Evolutionary conservation across 2,329 filamentous ascomycete genomes (phyloP).

Genomic region (Monilinia polystroma): DNA sequence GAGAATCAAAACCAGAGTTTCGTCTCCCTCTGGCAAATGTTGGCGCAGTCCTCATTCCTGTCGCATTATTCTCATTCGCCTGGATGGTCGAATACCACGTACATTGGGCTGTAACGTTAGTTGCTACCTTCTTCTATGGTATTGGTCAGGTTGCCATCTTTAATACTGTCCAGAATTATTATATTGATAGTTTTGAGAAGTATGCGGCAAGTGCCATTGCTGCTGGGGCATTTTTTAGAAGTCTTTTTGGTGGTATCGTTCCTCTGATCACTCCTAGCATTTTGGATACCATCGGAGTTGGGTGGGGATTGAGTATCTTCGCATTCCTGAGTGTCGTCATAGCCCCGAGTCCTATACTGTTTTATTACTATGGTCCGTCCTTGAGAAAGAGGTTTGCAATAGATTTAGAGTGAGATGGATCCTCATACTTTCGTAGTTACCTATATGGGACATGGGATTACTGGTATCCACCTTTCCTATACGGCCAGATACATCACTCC

Average conservation of each 20-base stretch:
- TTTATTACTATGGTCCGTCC: slow-evolving; percentile 48
- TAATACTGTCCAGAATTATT: slow-evolving; percentile 55
- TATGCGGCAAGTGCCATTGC: slow-evolving; percentile 52
- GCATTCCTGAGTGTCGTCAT: slow-evolving; percentile 47
- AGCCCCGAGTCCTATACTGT: slow-evolving; percentile 50
- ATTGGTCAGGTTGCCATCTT: slow-evolving; percentile 54
- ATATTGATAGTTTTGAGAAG: slow-evolving; percentile 52
- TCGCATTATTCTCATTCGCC: slow-evolving; percentile 60
- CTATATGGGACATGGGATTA: neutral
- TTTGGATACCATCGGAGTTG: slow-evolving; percentile 48
- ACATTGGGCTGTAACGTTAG: slow-evolving; percentile 57
- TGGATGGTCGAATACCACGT: slow-evolving; percentile 55
- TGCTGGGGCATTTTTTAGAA: slow-evolving; percentile 49
- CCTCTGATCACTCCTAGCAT: slow-evolving; percentile 47
- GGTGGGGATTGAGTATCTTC: slow-evolving; percentile 52
- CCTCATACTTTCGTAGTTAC: neutral
- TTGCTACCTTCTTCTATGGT: slow-evolving; percentile 49
- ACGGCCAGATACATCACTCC: neutral
- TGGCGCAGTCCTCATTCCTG: slow-evolving; percentile 54
- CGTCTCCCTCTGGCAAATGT: slow-evolving; percentile 49
- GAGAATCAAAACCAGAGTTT: slow-evolving; percentile 42
- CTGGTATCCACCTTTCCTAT: neutral
- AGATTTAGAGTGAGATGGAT: slow-evolving; percentile 32
- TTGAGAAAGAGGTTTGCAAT: slow-evolving; percentile 48
- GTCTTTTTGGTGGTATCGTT: slow-evolving; percentile 48